Percentiles rank a stretch among this genome's conserved stretches.
These are phyloP conservation scores for Termitomyces sp. DNA, from an alignment of 768 basidiomycete species.

Conservation along the genomic window DNA sequence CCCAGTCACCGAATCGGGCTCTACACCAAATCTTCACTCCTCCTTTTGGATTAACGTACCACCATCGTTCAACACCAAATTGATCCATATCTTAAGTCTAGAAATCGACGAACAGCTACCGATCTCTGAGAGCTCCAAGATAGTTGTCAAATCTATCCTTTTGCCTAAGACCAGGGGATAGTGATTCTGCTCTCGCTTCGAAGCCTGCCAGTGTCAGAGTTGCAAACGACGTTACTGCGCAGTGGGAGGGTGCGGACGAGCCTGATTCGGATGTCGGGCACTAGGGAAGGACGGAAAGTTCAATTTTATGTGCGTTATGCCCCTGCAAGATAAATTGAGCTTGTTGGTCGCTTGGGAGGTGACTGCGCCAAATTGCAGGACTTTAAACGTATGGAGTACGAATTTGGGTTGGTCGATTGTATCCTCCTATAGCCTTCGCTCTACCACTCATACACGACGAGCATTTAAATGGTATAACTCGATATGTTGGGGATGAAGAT, in stretches of 20 bases:
- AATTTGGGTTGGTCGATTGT: no score
- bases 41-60: slow-evolving; percentile 33
- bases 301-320: slow-evolving; percentile 29
- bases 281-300: slow-evolving; percentile 31
- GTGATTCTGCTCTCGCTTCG: no score
- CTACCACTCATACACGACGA: no score
- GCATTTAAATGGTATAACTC: no score
- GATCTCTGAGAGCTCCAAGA: slow-evolving; percentile 32
- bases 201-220: no score
- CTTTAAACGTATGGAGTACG: slow-evolving; percentile 10
- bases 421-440: no score
- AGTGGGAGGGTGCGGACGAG: slow-evolving; percentile 37
- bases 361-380: slow-evolving; percentile 24
- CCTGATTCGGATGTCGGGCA: slow-evolving; percentile 20
- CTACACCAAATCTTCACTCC: slow-evolving; percentile 28
- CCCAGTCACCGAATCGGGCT: slow-evolving; percentile 28
- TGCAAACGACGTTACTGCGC: slow-evolving; percentile 25
- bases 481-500: no score
- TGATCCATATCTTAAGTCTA: slow-evolving; percentile 21
- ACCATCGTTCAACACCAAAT: slow-evolving; percentile 36
- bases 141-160: slow-evolving; percentile 35
- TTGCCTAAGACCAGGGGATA: background rate
- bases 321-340: slow-evolving; percentile 28
- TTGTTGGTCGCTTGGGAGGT: slow-evolving; percentile 35
- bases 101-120: slow-evolving; percentile 38